Conservation (phyloP, 257 asterid species). For the Gardenia jasminoides region DNA sequence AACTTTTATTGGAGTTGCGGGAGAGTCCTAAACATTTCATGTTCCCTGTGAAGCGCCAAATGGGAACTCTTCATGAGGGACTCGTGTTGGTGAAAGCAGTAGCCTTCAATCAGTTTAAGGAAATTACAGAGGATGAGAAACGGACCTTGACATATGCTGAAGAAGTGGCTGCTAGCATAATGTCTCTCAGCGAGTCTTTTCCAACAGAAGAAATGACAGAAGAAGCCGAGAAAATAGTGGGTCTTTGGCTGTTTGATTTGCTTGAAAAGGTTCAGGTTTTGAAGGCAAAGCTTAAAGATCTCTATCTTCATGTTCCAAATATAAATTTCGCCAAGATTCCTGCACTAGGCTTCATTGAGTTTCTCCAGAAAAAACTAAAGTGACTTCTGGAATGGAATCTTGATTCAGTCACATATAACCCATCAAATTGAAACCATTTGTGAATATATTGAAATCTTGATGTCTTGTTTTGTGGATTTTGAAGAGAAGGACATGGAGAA, state of each 20-base stretch:
- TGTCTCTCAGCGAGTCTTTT: not conserved
- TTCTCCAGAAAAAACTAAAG: not conserved
- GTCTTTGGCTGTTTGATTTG: not conserved
- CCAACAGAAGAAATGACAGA: not conserved
- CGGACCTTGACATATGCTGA: not conserved
- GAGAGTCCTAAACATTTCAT: slow-evolving; percentile 1
- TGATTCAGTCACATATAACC: not conserved
- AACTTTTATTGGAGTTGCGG: not conserved
- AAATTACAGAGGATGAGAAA: not conserved
- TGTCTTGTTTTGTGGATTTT: not conserved
- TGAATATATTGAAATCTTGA: not conserved
- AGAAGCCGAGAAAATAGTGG: not conserved
- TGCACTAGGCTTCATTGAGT: not conserved
- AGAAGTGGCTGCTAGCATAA: not conserved
- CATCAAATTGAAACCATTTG: slow-evolving; percentile 1
- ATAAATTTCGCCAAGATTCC: not conserved
- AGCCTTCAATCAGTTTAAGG: not conserved
- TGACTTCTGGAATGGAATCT: not conserved
- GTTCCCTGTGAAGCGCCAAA: not conserved
- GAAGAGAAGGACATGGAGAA: not conserved
- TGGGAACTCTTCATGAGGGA: not conserved
- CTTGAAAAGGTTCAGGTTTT: not conserved
- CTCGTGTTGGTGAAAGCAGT: not conserved
- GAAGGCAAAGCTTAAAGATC: not conserved
- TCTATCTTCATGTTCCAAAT: not conserved